These are phyloP conservation scores for Penicillium polonicum DNA, from an alignment of 2,329 filamentous ascomycete genomes.

Conservation along the genomic window DNA sequence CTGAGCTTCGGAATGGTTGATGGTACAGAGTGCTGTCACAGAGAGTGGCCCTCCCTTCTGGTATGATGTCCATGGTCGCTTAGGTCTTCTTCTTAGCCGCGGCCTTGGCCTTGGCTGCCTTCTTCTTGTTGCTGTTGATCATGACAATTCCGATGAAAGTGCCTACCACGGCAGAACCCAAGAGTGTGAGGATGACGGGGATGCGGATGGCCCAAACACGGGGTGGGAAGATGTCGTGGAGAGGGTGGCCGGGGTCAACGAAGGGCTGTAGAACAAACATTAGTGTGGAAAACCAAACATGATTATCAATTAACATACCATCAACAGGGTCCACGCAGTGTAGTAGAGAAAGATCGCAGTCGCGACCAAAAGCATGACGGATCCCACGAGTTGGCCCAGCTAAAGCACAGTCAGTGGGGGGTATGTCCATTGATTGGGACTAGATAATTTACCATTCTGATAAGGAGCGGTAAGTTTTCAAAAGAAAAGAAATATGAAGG, in stretches of 20 bases:
- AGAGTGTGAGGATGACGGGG: constrained; percentile 90
- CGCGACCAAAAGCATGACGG: constrained; percentile 73
- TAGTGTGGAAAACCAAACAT: background rate
- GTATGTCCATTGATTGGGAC: background rate
- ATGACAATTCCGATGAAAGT: constrained; percentile 96
- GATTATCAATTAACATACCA: constrained; percentile 60
- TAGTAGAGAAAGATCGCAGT: constrained; percentile 84
- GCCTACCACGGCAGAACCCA: constrained; percentile 89
- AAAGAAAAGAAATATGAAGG: constrained; percentile 9
- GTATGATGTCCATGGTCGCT: constrained; percentile 20
- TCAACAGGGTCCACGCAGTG: constrained; percentile 94
- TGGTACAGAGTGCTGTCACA: constrained; percentile 7
- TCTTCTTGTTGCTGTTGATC: constrained; percentile 98
- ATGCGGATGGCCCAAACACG: constrained; percentile 99
- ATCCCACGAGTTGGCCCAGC: constrained; percentile 85
- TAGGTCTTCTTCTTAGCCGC: constrained; percentile 82
- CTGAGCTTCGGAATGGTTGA: background rate
- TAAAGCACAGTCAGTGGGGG: constrained; percentile 43
- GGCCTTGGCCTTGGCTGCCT: constrained; percentile 87
- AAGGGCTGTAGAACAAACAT: constrained; percentile 67
- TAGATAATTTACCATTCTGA: constrained; percentile 30
- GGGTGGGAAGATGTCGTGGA: constrained; percentile 92
- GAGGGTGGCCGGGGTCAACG: constrained; percentile 88
- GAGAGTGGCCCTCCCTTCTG: constrained; percentile 1
- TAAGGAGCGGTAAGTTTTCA: constrained; percentile 12